Percentiles rank a stretch among this genome's conserved stretches.
These are phyloP conservation scores for Aspergillus biplanus DNA, from an alignment of 495 filamentous ascomycete species.

Conservation along the genomic window DNA sequence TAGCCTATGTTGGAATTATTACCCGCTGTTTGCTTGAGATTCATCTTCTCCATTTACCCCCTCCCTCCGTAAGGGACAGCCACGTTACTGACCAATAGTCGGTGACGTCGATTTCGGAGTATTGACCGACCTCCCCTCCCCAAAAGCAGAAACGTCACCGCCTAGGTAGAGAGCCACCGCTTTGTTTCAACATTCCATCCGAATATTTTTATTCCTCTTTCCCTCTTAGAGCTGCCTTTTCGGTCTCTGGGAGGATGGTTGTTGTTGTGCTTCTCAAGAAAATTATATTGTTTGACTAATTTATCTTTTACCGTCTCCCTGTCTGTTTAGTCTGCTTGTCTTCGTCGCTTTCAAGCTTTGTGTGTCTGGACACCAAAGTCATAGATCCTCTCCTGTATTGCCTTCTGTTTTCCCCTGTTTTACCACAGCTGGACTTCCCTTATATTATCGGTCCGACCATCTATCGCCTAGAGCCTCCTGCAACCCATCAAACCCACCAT, in stretches of 20 bases:
- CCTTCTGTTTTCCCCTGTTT: not conserved
- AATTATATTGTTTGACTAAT: not conserved
- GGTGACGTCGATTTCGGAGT: conserved; percentile 3
- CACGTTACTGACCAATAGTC: not conserved
- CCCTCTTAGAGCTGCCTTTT: not conserved
- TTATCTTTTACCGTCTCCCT: too few species aligned
- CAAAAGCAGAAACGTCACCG: conserved; percentile 37
- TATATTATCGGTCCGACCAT: not conserved
- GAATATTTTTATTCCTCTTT: not conserved
- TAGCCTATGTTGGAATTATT: not conserved
- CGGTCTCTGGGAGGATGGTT: not conserved
- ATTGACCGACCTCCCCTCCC: conserved; percentile 1
- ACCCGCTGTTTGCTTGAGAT: not conserved
- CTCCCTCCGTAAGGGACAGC: not conserved
- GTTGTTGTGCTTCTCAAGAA: not conserved
- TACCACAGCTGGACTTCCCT: conserved; percentile 17
- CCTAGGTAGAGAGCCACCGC: conserved; percentile 27
- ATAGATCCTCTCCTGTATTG: not conserved
- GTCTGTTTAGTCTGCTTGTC: not conserved
- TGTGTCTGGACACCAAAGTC: conserved; percentile 18
- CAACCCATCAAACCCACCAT: conserved; percentile 25
- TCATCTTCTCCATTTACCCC: not conserved
- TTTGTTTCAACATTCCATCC: conserved; percentile 17
- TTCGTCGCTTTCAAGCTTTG: conserved; percentile 7
- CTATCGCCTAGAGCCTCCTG: not conserved